Conservation (phyloP, 371 early-diverging fungal species). For the Phascolomyces articulosus region DNA sequence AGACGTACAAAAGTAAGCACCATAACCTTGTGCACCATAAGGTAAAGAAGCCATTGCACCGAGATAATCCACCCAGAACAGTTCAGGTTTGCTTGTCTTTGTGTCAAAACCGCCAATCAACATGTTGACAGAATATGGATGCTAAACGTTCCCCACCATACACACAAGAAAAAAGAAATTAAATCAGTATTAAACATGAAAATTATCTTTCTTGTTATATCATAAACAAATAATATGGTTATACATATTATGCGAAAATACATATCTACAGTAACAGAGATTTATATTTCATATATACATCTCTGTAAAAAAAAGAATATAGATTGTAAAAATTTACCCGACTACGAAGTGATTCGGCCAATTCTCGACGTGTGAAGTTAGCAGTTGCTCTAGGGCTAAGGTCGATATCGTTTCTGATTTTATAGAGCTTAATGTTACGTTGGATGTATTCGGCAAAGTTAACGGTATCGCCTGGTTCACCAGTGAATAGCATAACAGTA, state of each 20-base stretch:
- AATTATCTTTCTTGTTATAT: no score
- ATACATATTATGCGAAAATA: no score
- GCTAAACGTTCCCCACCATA: conserved; percentile 55
- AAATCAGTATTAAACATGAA: no score
- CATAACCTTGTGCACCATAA: conserved; percentile 94
- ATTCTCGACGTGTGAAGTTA: conserved; percentile 82
- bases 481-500: conserved; percentile 83
- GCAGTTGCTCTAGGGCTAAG: conserved; percentile 84
- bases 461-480: conserved; percentile 95
- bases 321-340: conserved; percentile 64
- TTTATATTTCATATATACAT: no score
- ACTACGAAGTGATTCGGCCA: conserved; percentile 87
- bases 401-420: conserved; percentile 83
- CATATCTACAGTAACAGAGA: no score
- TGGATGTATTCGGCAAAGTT: conserved; percentile 97
- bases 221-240: no score
- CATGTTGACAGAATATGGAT: conserved; percentile 90
- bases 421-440: conserved; percentile 90
- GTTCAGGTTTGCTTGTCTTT: conserved; percentile 70
- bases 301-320: no score
- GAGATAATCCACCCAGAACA: conserved; percentile 96
- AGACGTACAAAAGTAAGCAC: conserved; percentile 88
- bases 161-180: no score
- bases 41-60: conserved; percentile 80
- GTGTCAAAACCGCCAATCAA: conserved; percentile 87